Evolutionary conservation across 192 early-diverging fungal species (phyloP), one percentile per base, ranked within the genome.

Genomic region (Geosiphon pyriformis): DNA sequence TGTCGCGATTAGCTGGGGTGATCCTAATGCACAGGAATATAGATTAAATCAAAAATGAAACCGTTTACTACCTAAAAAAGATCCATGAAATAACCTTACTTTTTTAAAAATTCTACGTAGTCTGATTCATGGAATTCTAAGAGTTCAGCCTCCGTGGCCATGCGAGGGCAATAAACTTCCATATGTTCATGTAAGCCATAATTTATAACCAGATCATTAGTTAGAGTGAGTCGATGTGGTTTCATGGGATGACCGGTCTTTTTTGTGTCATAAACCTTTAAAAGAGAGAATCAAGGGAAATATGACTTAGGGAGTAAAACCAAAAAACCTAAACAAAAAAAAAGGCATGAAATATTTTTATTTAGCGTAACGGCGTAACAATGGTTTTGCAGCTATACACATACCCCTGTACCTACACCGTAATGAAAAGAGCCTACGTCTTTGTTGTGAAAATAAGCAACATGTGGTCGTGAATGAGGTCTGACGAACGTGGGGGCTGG

Each of bases 31-130:
- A 17, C 27, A 66, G 30, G 46, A 48, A 55, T 47, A 68, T 55
- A 47, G 48, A 55, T 54, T 33, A 67, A 62, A 15, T 49, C 3
- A 63, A 33, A 22, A 23, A 29, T 46, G 35, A n/a, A 1, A 74
- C 15, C 25, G 17, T 48, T 27, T 27, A 17, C 30, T 7, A 59
- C 0, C 4, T 35, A 32, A 0, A 59, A 20, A 33, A 12, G 17
- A 42, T 59, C 37, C 37, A n/a, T n/a, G n/a, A n/a, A n/a, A n/a
- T n/a, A 34, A 25, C 17, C 60, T 23, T 74, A 82, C 83, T 92
- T 84, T 49, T 92, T 84, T 37, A 99, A 81, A 73, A 99, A 99
- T 17, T 96, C 92, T 35, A 99, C 91, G 70, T 99, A 99, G 62
- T 96, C 94, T 23, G 92, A 86, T 22, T 93, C 83, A 74, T 99